phyloP scores from a whole-genome alignment of 2,329 filamentous ascomycete genomes.

The Pestalotiopsis sp. region DNA sequence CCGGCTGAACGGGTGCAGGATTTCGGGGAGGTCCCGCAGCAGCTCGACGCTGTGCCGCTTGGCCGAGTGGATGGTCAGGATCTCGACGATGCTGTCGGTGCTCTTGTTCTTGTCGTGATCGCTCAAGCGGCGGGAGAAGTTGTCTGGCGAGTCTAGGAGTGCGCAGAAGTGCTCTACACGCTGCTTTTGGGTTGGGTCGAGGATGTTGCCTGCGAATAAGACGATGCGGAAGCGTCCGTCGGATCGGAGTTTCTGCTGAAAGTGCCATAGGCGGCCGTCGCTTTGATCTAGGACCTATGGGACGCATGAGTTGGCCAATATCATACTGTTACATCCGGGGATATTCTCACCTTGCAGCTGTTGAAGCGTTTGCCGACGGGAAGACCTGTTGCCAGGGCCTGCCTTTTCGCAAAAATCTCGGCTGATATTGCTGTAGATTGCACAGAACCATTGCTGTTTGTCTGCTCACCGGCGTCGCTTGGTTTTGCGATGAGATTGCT shows the following conservation, averaged over 20 bases:
- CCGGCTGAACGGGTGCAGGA: conserved; percentile 49
- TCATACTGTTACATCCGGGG: background rate
- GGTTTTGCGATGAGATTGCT: conserved; percentile 59
- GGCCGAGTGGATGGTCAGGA: conserved; percentile 63
- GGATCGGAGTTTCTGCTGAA: conserved; percentile 58
- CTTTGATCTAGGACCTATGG: conserved; percentile 54
- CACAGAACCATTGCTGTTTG: conserved; percentile 45
- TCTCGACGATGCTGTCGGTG: conserved; percentile 52
- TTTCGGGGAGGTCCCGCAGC: conserved; percentile 49
- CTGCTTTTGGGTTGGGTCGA: conserved; percentile 41
- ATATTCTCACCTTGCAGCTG: conserved; percentile 46
- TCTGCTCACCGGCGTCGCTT: conserved; percentile 43
- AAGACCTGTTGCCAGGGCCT: conserved; percentile 48
- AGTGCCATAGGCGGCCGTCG: conserved; percentile 57
- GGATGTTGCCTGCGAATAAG: conserved; percentile 64
- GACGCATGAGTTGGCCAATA: background rate
- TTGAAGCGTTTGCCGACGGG: conserved; percentile 60
- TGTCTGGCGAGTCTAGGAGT: conserved; percentile 35
- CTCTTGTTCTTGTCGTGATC: background rate
- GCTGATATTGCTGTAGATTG: conserved; percentile 14
- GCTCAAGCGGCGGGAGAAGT: conserved; percentile 22
- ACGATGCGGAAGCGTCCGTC: conserved; percentile 62
- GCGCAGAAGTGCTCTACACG: conserved; percentile 51
- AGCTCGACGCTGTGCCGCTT: conserved; percentile 52
- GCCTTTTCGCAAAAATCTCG: conserved; percentile 27